Conservation (phyloP, 768 basidiomycete genomes). For the Termitomyces bulborhizus region DNA sequence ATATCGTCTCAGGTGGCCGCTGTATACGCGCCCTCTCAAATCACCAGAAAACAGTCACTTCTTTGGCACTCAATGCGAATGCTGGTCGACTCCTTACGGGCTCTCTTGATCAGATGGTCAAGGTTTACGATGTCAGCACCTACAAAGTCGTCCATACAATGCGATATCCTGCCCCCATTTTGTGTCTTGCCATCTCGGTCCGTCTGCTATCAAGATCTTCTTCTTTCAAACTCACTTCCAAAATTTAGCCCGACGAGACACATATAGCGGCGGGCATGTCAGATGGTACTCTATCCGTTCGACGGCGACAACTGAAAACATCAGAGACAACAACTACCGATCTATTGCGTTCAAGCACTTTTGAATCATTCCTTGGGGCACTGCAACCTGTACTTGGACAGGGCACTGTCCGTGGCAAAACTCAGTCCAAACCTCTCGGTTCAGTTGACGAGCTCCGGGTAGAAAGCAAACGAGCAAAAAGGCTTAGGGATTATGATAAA, state of each 20-base stretch:
- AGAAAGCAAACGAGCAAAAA: constrained; percentile 62
- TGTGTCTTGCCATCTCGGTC: constrained; percentile 90
- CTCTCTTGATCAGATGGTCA: constrained; percentile 94
- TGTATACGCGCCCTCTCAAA: constrained; percentile 91
- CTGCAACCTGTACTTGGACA: constrained; percentile 50
- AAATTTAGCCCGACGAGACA: constrained; percentile 82
- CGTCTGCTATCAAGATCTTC: constrained; percentile 20
- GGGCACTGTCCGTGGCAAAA: constrained; percentile 37
- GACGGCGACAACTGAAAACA: constrained; percentile 74
- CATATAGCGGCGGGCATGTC: constrained; percentile 98
- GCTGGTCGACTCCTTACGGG: constrained; percentile 83
- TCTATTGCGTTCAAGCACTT: constrained; percentile 47
- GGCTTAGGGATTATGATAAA: constrained; percentile 83
- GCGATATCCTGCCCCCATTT: constrained; percentile 91
- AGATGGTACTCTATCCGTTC: constrained; percentile 96
- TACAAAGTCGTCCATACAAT: constrained; percentile 98
- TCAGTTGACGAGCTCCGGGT: constrained; percentile 76
- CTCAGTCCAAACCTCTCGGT: constrained; percentile 42
- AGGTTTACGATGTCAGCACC: constrained; percentile 91
- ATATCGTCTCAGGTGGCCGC: constrained; percentile 84
- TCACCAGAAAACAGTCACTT: constrained; percentile 96
- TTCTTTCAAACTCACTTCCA: constrained; percentile 6
- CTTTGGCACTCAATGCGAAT: constrained; percentile 72
- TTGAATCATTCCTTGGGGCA: constrained; percentile 61
- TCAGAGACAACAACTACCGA: constrained; percentile 40